Percentiles rank a stretch among this genome's conserved stretches.
These are phyloP conservation scores for Scleroderma bovista DNA, from an alignment of 768 basidiomycete species.

Conservation along the genomic window DNA sequence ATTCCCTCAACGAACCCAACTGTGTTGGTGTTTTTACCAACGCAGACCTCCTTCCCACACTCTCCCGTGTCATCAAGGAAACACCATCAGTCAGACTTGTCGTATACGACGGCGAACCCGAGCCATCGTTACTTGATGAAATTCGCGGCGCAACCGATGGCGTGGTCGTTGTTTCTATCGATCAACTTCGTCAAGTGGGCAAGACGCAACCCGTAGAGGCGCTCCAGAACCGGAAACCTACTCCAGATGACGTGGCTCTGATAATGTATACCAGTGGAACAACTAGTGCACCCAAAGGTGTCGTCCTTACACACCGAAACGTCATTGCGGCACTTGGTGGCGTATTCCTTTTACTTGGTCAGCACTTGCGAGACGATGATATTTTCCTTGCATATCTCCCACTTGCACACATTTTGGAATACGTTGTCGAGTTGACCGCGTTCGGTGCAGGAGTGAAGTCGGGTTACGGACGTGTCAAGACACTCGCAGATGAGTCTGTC, in stretches of 20 bases:
- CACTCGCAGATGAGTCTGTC: slow-evolving; percentile 90
- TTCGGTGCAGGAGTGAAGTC: slow-evolving; percentile 72
- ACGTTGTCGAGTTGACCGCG: slow-evolving; percentile 80
- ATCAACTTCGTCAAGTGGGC: slow-evolving; percentile 69
- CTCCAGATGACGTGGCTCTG: slow-evolving; percentile 48
- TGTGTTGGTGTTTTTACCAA: slow-evolving; percentile 89
- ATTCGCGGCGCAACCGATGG: slow-evolving; percentile 51
- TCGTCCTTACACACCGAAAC: slow-evolving; percentile 82
- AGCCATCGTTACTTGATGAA: slow-evolving; percentile 48
- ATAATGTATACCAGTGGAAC: slow-evolving; percentile 89
- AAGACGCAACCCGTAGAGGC: slow-evolving; percentile 46
- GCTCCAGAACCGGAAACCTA: slow-evolving; percentile 46
- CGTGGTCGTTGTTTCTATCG: slow-evolving; percentile 58
- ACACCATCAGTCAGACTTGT: slow-evolving; percentile 75
- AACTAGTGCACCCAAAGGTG: slow-evolving; percentile 93
- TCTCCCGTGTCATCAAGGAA: slow-evolving; percentile 64
- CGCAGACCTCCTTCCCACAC: slow-evolving; percentile 77
- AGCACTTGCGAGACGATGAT: slow-evolving; percentile 38
- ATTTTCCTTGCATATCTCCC: slow-evolving; percentile 86
- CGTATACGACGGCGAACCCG: slow-evolving; percentile 77
- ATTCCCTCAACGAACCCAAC: slow-evolving; percentile 85
- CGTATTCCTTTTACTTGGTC: slow-evolving; percentile 58
- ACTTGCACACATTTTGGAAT: slow-evolving; percentile 93
- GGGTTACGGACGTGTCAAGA: slow-evolving; percentile 93
- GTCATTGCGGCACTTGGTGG: slow-evolving; percentile 83